Evolutionary conservation across 2,329 filamentous ascomycete species (phyloP), one percentile per base, ranked within the genome.

Genomic region (Aureobasidium lini): DNA sequence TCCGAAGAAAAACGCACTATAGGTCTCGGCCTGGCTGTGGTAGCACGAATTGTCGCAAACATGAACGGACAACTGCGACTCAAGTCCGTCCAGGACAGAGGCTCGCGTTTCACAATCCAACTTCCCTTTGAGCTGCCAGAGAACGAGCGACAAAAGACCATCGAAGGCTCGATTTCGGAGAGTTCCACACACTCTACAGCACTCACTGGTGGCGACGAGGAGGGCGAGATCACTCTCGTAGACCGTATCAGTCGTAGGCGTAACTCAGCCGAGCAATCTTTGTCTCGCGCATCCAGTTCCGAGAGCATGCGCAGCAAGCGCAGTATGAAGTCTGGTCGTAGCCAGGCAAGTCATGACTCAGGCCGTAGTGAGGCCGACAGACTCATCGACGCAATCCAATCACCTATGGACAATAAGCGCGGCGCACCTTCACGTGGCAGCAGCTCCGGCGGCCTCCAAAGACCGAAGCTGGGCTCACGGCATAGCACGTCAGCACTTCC

Each of bases 41-140:
- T 95, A n/a, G 88, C 89, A 15, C 84, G 91, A 39, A 89, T 90
- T 37, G 80, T 96, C 34, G 83, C 86, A n/a, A 95, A 91, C 67
- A 94, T 95, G 89, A 87, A 93, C 61, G 92, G 91, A 0, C 91
- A 95, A 67, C 73, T 96, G 32, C 84, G 90, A 1, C 75, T 96
- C 1, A 93, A 91, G 67, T 95, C 90, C 0, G 89, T 94, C 66
- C 82, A 88, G 68, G 88, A 88, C 1, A 88, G 87, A 66, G 91
- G 92, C 0, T 92, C 90, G 16, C 81, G 88, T 56, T 95, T 96
- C 64, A 84, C 90, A 18, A 83, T 96, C 28, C 84, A 89, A 63
- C 76, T 96, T 32, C 87, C 88, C 0, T 94, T 96, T 64, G 79
- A 84, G 7, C 69, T 92, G 1, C 85, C 84, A 0, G 71, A 76